A percentile compares a stretch with the other conserved stretches of the same genome.
These are phyloP conservation scores for Gossypium davidsonii DNA, from an alignment of 441 rosid species.

Conservation along the genomic window DNA sequence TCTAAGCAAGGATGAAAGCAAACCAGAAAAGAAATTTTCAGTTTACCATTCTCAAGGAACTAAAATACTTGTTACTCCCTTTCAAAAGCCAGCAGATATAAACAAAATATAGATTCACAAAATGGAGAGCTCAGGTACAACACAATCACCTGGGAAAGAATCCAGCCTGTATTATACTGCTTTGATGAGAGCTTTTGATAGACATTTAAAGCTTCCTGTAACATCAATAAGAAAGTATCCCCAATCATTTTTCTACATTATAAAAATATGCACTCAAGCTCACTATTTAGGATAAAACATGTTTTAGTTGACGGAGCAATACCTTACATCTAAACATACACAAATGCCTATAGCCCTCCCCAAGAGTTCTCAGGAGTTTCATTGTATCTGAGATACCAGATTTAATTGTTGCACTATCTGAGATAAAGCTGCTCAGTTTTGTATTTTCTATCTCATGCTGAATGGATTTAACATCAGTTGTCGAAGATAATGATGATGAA, in stretches of 20 bases:
- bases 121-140: neutral
- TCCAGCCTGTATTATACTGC: slow-evolving; percentile 54
- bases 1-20: neutral
- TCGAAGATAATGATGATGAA: slow-evolving; percentile 27
- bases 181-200: slow-evolving; percentile 40
- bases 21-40: neutral
- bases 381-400: slow-evolving; percentile 38
- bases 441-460: slow-evolving; percentile 27
- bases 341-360: slow-evolving; percentile 46
- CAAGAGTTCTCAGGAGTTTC: slow-evolving; percentile 41
- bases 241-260: neutral
- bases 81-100: slow-evolving; percentile 1
- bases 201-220: slow-evolving; percentile 45
- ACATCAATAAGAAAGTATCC: slow-evolving; percentile 14
- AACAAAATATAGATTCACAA: slow-evolving; percentile 1
- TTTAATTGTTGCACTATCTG: slow-evolving; percentile 23
- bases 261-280: neutral
- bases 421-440: slow-evolving; percentile 21
- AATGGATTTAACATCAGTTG: slow-evolving; percentile 30
- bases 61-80: neutral
- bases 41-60: neutral
- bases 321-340: slow-evolving; percentile 47
- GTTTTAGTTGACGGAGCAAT: slow-evolving; percentile 10
- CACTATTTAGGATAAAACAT: slow-evolving; percentile 4
- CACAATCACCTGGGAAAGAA: slow-evolving; percentile 40